A percentile compares a stretch with the other conserved stretches of the same genome.
Evolutionary conservation across 306 rosid genomes (phyloP).

Genomic region (Citrullus mucosospermus): DNA sequence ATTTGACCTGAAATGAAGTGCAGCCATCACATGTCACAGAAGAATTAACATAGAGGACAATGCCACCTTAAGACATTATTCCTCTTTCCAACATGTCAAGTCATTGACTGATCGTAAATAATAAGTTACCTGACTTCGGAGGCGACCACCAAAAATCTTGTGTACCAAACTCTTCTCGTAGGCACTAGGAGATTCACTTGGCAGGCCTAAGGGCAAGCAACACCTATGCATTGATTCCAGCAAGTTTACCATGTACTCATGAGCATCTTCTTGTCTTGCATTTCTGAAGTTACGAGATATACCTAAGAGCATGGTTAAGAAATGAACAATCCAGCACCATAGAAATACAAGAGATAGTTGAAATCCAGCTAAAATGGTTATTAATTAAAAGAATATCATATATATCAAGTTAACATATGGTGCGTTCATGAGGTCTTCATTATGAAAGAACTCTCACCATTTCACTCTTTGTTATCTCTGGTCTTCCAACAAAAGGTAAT

Average conservation of each 20-base stretch:
- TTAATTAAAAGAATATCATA: not conserved
- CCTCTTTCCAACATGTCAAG: not conserved
- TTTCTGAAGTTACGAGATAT: slow-evolving; percentile 78
- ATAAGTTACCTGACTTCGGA: slow-evolving; percentile 70
- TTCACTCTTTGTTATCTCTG: not conserved
- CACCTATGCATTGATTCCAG: slow-evolving; percentile 97
- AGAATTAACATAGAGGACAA: not conserved
- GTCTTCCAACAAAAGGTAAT: too few species aligned
- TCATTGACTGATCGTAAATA: not conserved
- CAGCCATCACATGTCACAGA: not conserved
- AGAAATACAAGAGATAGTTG: not conserved
- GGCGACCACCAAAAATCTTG: slow-evolving; percentile 91
- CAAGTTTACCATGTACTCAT: slow-evolving; percentile 97
- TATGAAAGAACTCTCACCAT: not conserved
- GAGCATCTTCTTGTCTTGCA: slow-evolving; percentile 97
- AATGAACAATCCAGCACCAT: slow-evolving; percentile 17
- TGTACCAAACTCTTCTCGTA: slow-evolving; percentile 95
- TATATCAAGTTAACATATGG: not conserved
- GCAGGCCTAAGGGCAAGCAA: slow-evolving; percentile 88
- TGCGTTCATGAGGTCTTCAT: not conserved
- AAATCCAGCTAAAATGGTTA: not conserved
- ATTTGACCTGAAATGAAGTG: slow-evolving; percentile 57
- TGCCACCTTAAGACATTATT: not conserved
- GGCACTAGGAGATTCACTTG: slow-evolving; percentile 88
- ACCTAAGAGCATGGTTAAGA: slow-evolving; percentile 53